Percentiles rank a stretch among this genome's conserved stretches.
Conservation (phyloP, 371 early-diverging fungal genomes). For the Mortierella sp. region DNA sequence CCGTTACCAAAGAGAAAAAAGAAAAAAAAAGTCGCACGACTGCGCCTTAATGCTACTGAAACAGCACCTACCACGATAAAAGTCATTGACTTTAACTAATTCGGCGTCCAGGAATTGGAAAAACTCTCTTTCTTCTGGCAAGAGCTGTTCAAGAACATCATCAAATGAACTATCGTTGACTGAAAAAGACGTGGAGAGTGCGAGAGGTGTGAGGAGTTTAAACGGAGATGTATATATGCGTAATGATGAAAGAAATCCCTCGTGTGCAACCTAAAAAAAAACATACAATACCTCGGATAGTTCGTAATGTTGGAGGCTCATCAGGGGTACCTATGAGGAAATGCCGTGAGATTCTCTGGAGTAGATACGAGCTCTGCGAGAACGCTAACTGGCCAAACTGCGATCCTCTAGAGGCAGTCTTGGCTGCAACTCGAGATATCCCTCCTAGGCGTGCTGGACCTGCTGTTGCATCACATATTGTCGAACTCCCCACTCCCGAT, state of each 20-base stretch:
- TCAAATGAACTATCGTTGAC: constrained; percentile 56
- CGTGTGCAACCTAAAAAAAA: background rate
- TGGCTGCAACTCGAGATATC: background rate
- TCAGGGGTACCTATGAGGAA: background rate
- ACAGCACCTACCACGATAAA: constrained; percentile 33
- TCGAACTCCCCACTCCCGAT: constrained; percentile 11
- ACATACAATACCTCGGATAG: background rate
- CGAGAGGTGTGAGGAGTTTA: background rate
- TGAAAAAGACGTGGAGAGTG: background rate
- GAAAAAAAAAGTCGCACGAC: background rate
- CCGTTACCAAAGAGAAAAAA: background rate
- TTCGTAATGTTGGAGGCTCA: background rate
- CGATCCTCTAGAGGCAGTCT: background rate
- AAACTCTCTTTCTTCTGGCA: constrained; percentile 40
- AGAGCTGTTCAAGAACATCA: constrained; percentile 55
- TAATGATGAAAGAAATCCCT: background rate
- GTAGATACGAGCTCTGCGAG: background rate
- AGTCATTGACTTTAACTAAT: constrained; percentile 35
- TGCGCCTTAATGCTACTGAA: background rate
- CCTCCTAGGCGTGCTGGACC: background rate
- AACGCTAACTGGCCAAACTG: background rate
- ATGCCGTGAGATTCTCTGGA: background rate
- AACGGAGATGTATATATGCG: background rate
- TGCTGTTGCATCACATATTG: background rate
- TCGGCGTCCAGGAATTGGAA: constrained; percentile 38